Percentiles rank a stretch among this genome's conserved stretches.
Evolutionary conservation across 768 basidiomycete species (phyloP).

Genomic region (Hygrophorus pudorinus): DNA sequence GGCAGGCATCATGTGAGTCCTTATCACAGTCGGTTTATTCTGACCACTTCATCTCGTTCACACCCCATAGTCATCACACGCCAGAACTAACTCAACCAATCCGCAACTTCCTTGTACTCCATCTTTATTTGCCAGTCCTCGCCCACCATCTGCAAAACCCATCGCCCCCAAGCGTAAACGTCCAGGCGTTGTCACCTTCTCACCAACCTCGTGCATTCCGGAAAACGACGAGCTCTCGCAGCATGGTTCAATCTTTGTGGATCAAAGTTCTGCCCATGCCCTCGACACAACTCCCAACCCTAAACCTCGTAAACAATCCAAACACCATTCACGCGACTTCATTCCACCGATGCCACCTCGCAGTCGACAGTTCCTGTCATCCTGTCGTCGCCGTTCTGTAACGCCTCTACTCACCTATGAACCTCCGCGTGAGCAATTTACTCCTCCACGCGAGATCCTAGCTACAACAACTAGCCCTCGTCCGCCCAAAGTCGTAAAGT

Average conservation of each 20-base stretch:
- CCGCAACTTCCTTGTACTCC: slow-evolving; percentile 15
- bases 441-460: slow-evolving; percentile 56
- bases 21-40: slow-evolving; percentile 12
- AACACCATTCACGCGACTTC: slow-evolving; percentile 12
- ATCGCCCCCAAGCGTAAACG: slow-evolving; percentile 31
- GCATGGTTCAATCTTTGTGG: too few species aligned
- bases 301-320: slow-evolving; percentile 44
- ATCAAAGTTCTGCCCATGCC: background rate
- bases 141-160: slow-evolving; percentile 6
- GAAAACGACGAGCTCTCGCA: too few species aligned
- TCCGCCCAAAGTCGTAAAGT: slow-evolving; percentile 24
- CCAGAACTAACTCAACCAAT: slow-evolving; percentile 8
- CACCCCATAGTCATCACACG: slow-evolving; percentile 6
- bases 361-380: slow-evolving; percentile 10
- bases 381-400: slow-evolving; percentile 15
- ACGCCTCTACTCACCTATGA: slow-evolving; percentile 53
- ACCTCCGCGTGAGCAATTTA: slow-evolving; percentile 58
- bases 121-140: slow-evolving; percentile 14
- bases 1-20: slow-evolving; percentile 15
- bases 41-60: slow-evolving; percentile 1
- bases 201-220: background rate
- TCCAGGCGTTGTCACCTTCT: background rate
- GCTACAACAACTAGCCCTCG: slow-evolving; percentile 30
- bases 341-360: background rate
- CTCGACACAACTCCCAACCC: slow-evolving; percentile 47